phyloP scores from a whole-genome alignment of 2,329 filamentous ascomycete genomes.

The Paracoccidioides lutzii region DNA sequence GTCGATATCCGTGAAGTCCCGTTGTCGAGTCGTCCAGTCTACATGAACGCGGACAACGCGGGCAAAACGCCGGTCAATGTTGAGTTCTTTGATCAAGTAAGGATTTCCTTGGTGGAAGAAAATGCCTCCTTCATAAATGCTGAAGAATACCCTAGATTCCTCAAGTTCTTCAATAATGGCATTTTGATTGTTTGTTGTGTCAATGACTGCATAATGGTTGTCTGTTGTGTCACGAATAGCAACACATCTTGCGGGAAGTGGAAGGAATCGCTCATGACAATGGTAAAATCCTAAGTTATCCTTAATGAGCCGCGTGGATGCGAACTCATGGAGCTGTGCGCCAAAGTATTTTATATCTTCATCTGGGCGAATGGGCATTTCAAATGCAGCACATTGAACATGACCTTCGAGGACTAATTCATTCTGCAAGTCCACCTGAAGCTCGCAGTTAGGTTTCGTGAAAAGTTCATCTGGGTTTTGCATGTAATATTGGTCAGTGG shows the following conservation, averaged over 20 bases:
- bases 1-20: constrained; percentile 89
- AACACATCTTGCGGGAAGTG: constrained; percentile 68
- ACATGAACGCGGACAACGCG: constrained; percentile 81
- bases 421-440: constrained; percentile 86
- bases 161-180: constrained; percentile 82
- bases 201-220: constrained; percentile 85
- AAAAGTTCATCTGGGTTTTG: constrained; percentile 85
- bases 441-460: constrained; percentile 73
- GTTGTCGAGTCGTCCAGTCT: constrained; percentile 87
- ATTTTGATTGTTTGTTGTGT: constrained; percentile 68
- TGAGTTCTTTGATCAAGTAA: constrained; percentile 83
- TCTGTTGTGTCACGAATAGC: constrained; percentile 82
- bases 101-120: constrained; percentile 92
- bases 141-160: constrained; percentile 86
- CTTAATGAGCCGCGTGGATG: constrained; percentile 56
- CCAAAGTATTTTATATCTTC: constrained; percentile 73
- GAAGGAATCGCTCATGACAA: constrained; percentile 76
- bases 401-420: constrained; percentile 87
- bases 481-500: constrained; percentile 95
- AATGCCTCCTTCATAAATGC: constrained; percentile 91
- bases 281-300: constrained; percentile 78
- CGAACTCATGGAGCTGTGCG: constrained; percentile 55
- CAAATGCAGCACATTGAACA: constrained; percentile 85
- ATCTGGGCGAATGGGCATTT: constrained; percentile 76
- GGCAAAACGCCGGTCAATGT: constrained; percentile 65